These are phyloP conservation scores for Chlamydomonas sp. DNA, from an alignment of 139 green algal species.

Conservation along the genomic window DNA sequence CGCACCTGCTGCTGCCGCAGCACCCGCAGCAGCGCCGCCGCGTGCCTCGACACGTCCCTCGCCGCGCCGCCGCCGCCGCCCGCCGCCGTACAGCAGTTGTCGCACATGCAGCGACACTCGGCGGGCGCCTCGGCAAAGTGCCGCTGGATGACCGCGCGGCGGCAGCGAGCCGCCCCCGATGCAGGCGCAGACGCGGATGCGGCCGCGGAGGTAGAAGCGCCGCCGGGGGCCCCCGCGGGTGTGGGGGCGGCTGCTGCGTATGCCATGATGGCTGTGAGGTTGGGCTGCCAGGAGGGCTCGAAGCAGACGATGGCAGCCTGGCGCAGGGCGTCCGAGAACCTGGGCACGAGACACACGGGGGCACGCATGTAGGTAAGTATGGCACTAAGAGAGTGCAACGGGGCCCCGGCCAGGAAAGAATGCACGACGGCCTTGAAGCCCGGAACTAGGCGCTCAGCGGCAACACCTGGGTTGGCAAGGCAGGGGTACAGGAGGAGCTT, in stretches of 20 bases:
- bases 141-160: slow-evolving; percentile 56
- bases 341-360: not conserved
- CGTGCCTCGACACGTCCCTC: slow-evolving; percentile 9
- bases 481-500: no score
- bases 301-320: slow-evolving; percentile 72
- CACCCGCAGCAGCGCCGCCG: not conserved
- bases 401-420: no score
- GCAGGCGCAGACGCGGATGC: not conserved
- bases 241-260: slow-evolving; percentile 54
- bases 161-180: slow-evolving; percentile 40
- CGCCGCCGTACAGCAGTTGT: slow-evolving; percentile 45
- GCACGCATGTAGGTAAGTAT: not conserved
- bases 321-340: slow-evolving; percentile 70
- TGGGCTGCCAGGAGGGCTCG: slow-evolving; percentile 68
- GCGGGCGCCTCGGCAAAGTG: slow-evolving; percentile 75
- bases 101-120: slow-evolving; percentile 64
- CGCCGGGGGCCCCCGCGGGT: not conserved
- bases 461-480: no score
- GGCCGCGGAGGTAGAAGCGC: not conserved
- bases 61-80: not conserved
- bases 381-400: not conserved
- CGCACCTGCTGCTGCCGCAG: slow-evolving; percentile 19
- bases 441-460: no score
- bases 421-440: no score
- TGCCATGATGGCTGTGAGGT: slow-evolving; percentile 60